Evolutionary conservation across 331 rosid species (phyloP), one percentile per base, ranked within the genome.

Genomic region (Acacia concinna): DNA sequence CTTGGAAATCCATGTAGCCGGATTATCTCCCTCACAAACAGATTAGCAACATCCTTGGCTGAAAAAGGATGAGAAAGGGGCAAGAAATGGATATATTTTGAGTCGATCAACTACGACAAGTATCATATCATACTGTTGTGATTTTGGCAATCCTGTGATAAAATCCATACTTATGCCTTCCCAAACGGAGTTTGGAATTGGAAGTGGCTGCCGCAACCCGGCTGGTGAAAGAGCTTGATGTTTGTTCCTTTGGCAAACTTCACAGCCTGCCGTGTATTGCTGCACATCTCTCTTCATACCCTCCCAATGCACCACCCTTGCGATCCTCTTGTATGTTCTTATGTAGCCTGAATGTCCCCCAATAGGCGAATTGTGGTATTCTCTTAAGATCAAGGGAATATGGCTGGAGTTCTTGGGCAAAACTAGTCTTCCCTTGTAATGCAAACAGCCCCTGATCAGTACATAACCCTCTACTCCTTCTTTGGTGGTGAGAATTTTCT

Each of bases 401-500:
- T 13, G 0, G n/a, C 1, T 4, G 8, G 21, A 18, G 3, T 49
- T 49, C 0, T 1, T 15, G 2, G 56, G 56, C 5, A 49, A 20
- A 0, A 18, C 56, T 1, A 18, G 0, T 1, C 56, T 18, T 0
- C 52, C 56, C 9, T 49, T 20, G 6, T 4, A 49, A 0, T 15
- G 23, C 1, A 47, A 12, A 7, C n/a, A 14, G 4, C 54, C 54
- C 0, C 4, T 3, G 0, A 0, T 0, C 7, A 46, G 0, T 0
- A 0, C 0, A 17, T 47, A 47, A 0, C 54, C 54, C 0, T 47
- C 20, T 0, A 4, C 5, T 1, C 20, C 8, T 0, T 1, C 1
- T 1, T 4, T 0, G 0, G 0, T 7, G 0, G 18, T 13, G 1
- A 47, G 0, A 0, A 47, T 0, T 17, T 18, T 21, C 56, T 18